Evolutionary conservation across 2,329 filamentous ascomycete species (phyloP).

Genomic region (Chrysoporthe puriensis): DNA sequence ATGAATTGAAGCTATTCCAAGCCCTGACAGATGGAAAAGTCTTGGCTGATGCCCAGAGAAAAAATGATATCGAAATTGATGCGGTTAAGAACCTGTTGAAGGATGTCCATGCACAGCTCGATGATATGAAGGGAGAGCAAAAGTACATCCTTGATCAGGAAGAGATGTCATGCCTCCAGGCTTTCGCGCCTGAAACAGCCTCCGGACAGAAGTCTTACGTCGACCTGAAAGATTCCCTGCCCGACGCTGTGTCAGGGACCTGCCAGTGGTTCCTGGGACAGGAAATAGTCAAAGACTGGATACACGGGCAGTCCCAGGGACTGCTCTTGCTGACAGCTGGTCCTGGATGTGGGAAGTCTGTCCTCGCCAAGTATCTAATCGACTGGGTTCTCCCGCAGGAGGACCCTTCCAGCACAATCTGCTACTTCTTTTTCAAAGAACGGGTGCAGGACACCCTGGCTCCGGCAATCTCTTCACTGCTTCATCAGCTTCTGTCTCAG

Average conservation of each 20-base stretch:
- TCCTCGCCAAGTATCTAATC: not conserved
- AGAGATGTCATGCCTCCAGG: not conserved
- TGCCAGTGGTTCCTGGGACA: constrained; percentile 4
- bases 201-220: not conserved
- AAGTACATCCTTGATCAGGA: not conserved
- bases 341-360: not conserved
- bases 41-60: not conserved
- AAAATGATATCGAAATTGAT: not conserved
- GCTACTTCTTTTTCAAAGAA: constrained; percentile 9
- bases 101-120: not conserved
- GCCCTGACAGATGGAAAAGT: not conserved
- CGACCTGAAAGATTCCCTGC: constrained; percentile 1
- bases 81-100: not conserved
- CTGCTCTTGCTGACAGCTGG: not conserved
- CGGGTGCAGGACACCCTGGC: constrained; percentile 7
- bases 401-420: not conserved
- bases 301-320: not conserved
- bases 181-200: not conserved
- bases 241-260: constrained; percentile 3
- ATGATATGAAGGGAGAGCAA: not conserved
- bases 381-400: not conserved
- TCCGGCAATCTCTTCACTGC: not conserved
- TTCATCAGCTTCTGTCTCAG: constrained; percentile 4
- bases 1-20: not conserved
- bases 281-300: not conserved